These are phyloP conservation scores for Cylindrodendrum hubeiense DNA, from an alignment of 2,329 filamentous ascomycete genomes.

Conservation along the genomic window DNA sequence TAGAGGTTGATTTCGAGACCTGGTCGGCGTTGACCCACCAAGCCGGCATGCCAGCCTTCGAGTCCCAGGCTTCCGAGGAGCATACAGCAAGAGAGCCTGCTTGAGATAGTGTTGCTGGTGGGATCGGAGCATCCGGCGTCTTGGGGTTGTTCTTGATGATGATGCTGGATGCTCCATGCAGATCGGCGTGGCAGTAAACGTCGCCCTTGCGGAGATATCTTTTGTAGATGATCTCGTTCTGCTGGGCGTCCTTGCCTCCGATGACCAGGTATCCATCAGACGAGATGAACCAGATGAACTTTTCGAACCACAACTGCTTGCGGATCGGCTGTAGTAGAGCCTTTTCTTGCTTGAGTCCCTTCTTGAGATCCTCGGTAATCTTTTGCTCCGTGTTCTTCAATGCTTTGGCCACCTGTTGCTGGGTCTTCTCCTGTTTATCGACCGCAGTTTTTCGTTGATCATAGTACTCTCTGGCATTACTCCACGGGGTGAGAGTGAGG, in stretches of 20 bases:
- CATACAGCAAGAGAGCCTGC: constrained; percentile 88
- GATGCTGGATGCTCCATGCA: constrained; percentile 85
- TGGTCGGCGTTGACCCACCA: constrained; percentile 96
- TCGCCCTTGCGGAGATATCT: constrained; percentile 90
- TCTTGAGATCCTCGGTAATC: constrained; percentile 86
- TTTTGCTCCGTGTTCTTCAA: constrained; percentile 93
- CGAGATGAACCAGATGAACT: constrained; percentile 95
- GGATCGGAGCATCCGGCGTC: constrained; percentile 85
- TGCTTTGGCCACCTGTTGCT: constrained; percentile 83
- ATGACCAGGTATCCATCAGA: constrained; percentile 95
- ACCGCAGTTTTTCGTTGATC: constrained; percentile 88
- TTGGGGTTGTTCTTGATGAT: constrained; percentile 89
- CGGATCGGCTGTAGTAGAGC: constrained; percentile 85
- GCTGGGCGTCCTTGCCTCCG: constrained; percentile 87
- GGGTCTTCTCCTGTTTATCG: constrained; percentile 88
- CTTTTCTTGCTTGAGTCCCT: constrained; percentile 92
- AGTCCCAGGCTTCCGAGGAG: constrained; percentile 93
- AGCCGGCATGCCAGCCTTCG: constrained; percentile 93
- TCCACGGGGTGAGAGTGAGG: constrained; percentile 84
- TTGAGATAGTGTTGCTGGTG: constrained; percentile 90
- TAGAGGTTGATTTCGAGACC: constrained; percentile 85
- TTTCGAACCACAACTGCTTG: constrained; percentile 94
- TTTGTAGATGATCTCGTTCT: constrained; percentile 93
- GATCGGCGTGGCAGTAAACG: constrained; percentile 90
- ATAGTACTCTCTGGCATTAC: constrained; percentile 92